Conservation (phyloP, 768 basidiomycete genomes). For the Boletus reticulatus region DNA sequence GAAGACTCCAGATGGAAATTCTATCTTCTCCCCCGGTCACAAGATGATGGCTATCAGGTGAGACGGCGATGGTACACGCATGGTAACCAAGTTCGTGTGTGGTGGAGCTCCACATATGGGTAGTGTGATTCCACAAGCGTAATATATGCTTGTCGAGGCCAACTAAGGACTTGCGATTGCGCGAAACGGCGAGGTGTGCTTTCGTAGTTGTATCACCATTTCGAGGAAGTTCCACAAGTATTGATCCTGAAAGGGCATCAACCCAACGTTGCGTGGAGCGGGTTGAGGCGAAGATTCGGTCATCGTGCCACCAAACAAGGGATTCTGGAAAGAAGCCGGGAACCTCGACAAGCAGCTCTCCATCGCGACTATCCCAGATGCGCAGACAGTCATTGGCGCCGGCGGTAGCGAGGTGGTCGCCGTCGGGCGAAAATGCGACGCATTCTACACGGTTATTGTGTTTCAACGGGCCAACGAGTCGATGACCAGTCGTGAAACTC, state of each 20-base stretch:
- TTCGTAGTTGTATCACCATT: not conserved
- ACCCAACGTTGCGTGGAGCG: conserved; percentile 11
- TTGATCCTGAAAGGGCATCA: conserved; percentile 4
- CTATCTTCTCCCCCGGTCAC: conserved; percentile 11
- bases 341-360: not conserved
- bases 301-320: conserved; percentile 15
- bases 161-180: conserved; percentile 2
- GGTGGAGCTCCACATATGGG: conserved; percentile 1
- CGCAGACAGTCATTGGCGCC: conserved; percentile 6
- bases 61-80: conserved; percentile 8
- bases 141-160: conserved; percentile 1
- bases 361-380: conserved; percentile 12
- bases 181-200: conserved; percentile 9
- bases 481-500: conserved; percentile 9
- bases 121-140: conserved; percentile 9
- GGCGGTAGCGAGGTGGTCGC: conserved; percentile 11
- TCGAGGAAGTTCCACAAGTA: conserved; percentile 10
- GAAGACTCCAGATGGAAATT: conserved; percentile 14
- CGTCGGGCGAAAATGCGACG: conserved; percentile 15
- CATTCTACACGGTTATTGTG: conserved; percentile 9
- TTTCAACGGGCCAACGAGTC: conserved; percentile 13
- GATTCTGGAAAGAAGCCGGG: conserved; percentile 9
- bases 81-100: not conserved
- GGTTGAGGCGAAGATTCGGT: conserved; percentile 13
- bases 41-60: conserved; percentile 2